Evolutionary conservation across 352 stramenopile species (phyloP), one percentile per base, ranked within the genome.

Genomic region (Elongisporangium senticosum): DNA sequence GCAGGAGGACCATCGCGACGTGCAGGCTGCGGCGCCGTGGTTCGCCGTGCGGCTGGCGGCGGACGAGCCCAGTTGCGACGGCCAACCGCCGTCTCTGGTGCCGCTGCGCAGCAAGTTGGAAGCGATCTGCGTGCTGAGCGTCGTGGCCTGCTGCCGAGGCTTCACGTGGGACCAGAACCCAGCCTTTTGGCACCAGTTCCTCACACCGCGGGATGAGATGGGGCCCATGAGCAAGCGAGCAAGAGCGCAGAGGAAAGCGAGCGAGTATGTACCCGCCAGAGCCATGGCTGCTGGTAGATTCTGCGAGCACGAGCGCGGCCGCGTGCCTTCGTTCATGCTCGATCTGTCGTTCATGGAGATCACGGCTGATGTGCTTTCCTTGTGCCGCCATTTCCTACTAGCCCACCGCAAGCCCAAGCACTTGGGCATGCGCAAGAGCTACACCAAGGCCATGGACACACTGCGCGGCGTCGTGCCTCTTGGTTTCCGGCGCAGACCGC

Each of bases 251-350:
- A 1, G 33, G 10, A 43, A 43, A 17, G 33, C 33, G 11, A 43
- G 11, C 33, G 33, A 43, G 33, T 43, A 17, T 43, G 33, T 17
- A 4, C 33, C 13, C 8, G 33, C 33, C 33, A 43, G 10, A 43
- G 33, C 33, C 2, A 43, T 17, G 2, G 33, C 33, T 6, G 13
- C 33, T 43, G 33, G 33, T 17, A 43, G 33, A 43, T 10, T 43
- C 33, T 43, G 33, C 33, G 33, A 43, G 28, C 7, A 39, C 28
- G 28, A 39, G 33, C 33, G 33, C 11, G 33, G 33, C 13, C 33
- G 33, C 33, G 33, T 75, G 62, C 74, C 67, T 2, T 56, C 64
- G 0, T 86, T 84, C 21, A 14, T 73, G 13, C 53, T 86, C 13
- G 63, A 80, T 19, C 80, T 82, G 40, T 63, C 63, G 0, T 69